Evolutionary conservation across 352 stramenopile genomes (phyloP), one percentile per base, ranked within the genome.

Genomic region (Aphanomyces stellatus): DNA sequence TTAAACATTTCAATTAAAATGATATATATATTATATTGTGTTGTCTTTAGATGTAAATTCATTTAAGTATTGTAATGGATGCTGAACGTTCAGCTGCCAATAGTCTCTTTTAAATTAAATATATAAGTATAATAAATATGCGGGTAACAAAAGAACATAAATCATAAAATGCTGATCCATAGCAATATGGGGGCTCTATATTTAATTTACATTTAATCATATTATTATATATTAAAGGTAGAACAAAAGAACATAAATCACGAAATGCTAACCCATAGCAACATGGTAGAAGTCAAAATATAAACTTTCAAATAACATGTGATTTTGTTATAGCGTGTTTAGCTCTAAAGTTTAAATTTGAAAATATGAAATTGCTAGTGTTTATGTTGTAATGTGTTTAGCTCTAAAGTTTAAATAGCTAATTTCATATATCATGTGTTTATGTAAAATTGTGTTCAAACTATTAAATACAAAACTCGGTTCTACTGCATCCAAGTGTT

Each of bases 401-500:
- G 43, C 43, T 53, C 43, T 53, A 53, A 53, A 53, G 43, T 53
- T 53, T 53, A 53, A 53, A 53, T 53, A 22, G 43, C 6, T 22
- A 53, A 53, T 53, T 22, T 53, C 6, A 53, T 22, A 53, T 53
- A 22, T 6, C 22, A 28, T 22, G 43, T 53, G 43, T 53, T 53
- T 53, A 53, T 53, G 43, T 53, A 22, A 22, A 22, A 53, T 53
- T 53, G 43, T 53, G 43, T 53, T 53, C n/a, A 28, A 53, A 53
- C 43, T 53, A 53, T 53, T 22, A 53, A 53, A 53, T 53, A 53
- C 43, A 53, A 53, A 53, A 53, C 6, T 53, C n/a, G n/a, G n/a
- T n/a, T n/a, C n/a, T n/a, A n/a, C n/a, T n/a, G n/a, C n/a, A n/a
- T n/a, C n/a, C n/a, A n/a, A n/a, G n/a, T n/a, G n/a, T n/a, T n/a